These are phyloP conservation scores for Camelina sativa DNA, from an alignment of 345 rosid species.

Conservation along the genomic window DNA sequence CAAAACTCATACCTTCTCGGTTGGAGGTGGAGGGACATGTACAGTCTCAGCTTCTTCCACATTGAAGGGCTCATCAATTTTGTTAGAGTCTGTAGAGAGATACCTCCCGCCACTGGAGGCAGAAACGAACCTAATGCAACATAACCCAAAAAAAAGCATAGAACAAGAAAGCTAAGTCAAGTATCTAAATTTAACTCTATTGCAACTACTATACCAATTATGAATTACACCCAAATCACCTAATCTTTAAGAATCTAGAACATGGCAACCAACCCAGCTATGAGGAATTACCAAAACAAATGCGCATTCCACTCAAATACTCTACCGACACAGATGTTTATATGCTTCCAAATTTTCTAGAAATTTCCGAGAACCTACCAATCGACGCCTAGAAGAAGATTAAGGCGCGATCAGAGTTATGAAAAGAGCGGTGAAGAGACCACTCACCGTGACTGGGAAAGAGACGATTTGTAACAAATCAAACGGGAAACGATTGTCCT, in stretches of 20 bases:
- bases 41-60: slow-evolving; percentile 95
- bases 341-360: background rate
- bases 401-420: background rate
- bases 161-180: background rate
- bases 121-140: slow-evolving; percentile 48
- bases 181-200: background rate
- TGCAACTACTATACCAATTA: background rate
- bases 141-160: background rate
- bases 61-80: slow-evolving; percentile 76
- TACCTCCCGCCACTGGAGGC: slow-evolving; percentile 53
- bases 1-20: slow-evolving; percentile 65
- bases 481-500: slow-evolving; percentile 48
- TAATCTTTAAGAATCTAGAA: background rate
- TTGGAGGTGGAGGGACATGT: slow-evolving; percentile 71
- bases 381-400: slow-evolving; percentile 1
- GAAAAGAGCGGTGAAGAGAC: background rate
- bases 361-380: background rate
- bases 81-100: slow-evolving; percentile 71
- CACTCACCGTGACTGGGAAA: slow-evolving; percentile 37
- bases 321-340: slow-evolving; percentile 13
- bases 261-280: background rate
- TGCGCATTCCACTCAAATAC: slow-evolving; percentile 7
- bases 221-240: background rate
- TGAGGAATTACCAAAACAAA: slow-evolving; percentile 4
- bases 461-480: slow-evolving; percentile 38